phyloP scores from a whole-genome alignment of 2,329 filamentous ascomycete genomes.

The Aspergillus brunneoviolaceus region DNA sequence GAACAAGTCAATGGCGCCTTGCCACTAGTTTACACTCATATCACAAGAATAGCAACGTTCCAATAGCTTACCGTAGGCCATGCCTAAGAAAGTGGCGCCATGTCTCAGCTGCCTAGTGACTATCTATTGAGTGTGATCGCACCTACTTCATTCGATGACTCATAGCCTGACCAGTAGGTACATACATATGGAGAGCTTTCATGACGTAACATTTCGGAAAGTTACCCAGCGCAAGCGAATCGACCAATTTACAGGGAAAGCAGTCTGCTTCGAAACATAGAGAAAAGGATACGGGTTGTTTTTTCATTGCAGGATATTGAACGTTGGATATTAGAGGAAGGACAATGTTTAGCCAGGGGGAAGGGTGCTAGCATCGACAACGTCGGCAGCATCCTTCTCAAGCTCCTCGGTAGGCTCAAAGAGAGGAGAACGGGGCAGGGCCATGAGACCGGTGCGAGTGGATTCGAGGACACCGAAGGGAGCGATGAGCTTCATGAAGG shows the following conservation, averaged over 20 bases:
- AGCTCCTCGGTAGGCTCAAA: constrained; percentile 70
- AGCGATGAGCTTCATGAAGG: constrained; percentile 91
- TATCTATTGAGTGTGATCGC: not conserved
- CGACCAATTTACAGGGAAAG: constrained; percentile 1
- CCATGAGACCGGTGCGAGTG: constrained; percentile 93
- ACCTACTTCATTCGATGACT: not conserved
- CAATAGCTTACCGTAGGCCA: not conserved
- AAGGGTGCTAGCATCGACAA: constrained; percentile 90
- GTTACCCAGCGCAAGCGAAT: not conserved
- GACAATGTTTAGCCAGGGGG: constrained; percentile 70
- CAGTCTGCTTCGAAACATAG: not conserved
- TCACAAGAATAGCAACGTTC: not conserved
- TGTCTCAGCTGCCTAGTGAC: not conserved
- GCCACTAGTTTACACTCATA: not conserved
- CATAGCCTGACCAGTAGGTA: not conserved
- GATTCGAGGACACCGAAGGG: constrained; percentile 97
- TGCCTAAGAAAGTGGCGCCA: not conserved
- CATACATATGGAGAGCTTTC: not conserved
- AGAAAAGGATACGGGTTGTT: constrained; percentile 2
- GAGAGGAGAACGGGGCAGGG: constrained; percentile 87
- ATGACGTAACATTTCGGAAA: not conserved
- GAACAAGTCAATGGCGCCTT: not conserved
- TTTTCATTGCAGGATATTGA: constrained; percentile 21
- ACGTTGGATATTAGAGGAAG: not conserved
- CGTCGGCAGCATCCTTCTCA: constrained; percentile 86